Evolutionary conservation across 371 early-diverging fungal genomes (phyloP).

Genomic region (Rhizomucor pusillus): DNA sequence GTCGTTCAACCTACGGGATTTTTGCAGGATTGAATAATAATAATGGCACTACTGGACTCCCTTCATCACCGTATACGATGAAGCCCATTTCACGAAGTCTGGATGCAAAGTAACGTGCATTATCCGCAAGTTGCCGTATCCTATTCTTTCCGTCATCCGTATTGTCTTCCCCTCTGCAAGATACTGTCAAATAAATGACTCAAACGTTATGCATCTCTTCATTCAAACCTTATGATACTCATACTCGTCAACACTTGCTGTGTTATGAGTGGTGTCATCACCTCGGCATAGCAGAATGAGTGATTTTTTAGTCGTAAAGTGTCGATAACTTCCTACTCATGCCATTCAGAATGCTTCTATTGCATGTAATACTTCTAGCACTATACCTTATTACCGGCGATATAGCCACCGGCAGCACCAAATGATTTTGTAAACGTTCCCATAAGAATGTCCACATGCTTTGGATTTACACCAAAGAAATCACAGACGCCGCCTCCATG

Average conservation of each 20-base stretch:
- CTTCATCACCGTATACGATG: constrained; percentile 92
- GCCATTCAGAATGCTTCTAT: not conserved
- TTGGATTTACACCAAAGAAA: constrained; percentile 83
- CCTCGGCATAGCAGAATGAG: constrained; percentile 92
- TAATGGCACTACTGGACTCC: constrained; percentile 95
- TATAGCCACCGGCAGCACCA: constrained; percentile 98
- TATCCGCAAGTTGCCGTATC: constrained; percentile 82
- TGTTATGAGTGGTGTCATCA: constrained; percentile 87
- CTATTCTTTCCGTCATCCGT: constrained; percentile 80
- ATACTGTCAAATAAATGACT: not conserved
- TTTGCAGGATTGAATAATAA: constrained; percentile 96
- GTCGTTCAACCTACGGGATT: constrained; percentile 57
- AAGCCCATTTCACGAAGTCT: constrained; percentile 90
- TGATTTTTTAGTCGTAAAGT: constrained; percentile 83
- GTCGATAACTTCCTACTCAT: constrained; percentile 70
- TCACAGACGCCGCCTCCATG: constrained; percentile 97
- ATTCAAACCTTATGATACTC: constrained; percentile 63
- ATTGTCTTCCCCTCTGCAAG: constrained; percentile 78
- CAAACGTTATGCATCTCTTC: not conserved
- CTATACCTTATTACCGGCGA: constrained; percentile 64
- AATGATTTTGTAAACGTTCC: constrained; percentile 99
- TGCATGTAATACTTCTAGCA: not conserved
- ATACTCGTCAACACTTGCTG: constrained; percentile 86
- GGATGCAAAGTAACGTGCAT: constrained; percentile 80
- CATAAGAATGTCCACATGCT: constrained; percentile 97